Percentiles rank a stretch among this genome's conserved stretches.
Evolutionary conservation across 352 stramenopile genomes (phyloP).

Genomic region (Globisporangium middletonii): DNA sequence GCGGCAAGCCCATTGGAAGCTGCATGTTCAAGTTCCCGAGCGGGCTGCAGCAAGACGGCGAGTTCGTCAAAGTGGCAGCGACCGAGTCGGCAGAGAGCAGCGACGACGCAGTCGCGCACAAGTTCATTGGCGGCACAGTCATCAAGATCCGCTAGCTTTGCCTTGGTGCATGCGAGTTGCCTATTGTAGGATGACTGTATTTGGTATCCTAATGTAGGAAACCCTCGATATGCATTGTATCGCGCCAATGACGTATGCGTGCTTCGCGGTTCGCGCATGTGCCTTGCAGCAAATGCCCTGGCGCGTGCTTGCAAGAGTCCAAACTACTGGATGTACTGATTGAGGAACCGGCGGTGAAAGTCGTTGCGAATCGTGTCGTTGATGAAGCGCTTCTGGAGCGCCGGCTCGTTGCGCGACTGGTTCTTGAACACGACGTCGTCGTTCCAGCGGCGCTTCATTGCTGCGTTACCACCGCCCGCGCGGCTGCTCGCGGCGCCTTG

Average conservation of each 20-base stretch:
- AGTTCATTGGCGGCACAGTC: conserved; percentile 64
- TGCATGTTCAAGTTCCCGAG: conserved; percentile 86
- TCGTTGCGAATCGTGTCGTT: conserved; percentile 99
- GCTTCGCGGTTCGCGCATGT: no score
- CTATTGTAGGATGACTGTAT: neutral
- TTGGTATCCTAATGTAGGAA: neutral
- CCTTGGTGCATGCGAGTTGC: neutral
- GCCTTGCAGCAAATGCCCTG: no score
- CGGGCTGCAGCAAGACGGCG: conserved; percentile 80
- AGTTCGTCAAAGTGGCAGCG: conserved; percentile 60
- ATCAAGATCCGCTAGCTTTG: conserved; percentile 53
- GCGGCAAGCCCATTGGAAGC: conserved; percentile 80
- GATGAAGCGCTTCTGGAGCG: conserved; percentile 98
- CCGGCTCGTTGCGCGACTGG: conserved; percentile 92
- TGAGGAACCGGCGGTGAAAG: conserved; percentile 98
- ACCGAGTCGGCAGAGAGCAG: conserved; percentile 29
- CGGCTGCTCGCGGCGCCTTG: conserved; percentile 23
- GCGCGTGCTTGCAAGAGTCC: neutral
- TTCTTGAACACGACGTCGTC: conserved; percentile 99
- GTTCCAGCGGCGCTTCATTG: conserved; percentile 97
- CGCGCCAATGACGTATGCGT: no score
- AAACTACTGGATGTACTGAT: conserved; percentile 91
- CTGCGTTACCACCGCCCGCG: conserved; percentile 25
- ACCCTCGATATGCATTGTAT: conserved; percentile 3
- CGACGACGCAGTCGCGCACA: conserved; percentile 49